These are phyloP conservation scores for Podospora pseudopauciseta DNA, from an alignment of 495 filamentous ascomycete genomes.

Conservation along the genomic window DNA sequence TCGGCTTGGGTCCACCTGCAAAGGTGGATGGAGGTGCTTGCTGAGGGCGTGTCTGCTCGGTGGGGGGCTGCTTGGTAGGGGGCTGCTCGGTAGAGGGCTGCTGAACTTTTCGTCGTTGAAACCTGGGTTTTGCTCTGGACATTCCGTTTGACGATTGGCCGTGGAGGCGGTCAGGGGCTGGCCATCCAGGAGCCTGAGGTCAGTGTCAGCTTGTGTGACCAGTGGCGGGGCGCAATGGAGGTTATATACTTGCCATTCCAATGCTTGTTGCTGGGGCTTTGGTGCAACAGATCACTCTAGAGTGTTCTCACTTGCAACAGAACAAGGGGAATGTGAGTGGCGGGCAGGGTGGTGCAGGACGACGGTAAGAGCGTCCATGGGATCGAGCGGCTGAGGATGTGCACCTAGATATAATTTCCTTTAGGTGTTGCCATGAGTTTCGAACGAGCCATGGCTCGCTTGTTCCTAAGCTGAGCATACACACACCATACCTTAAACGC, in stretches of 20 bases:
- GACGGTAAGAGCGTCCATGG: too few relatives aligned
- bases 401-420: too few relatives aligned
- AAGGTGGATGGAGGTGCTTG: not conserved
- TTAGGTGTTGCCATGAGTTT: too few relatives aligned
- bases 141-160: not conserved
- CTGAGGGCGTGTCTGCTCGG: not conserved
- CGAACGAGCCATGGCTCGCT: too few relatives aligned
- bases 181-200: constrained; percentile 2
- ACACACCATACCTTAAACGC: too few relatives aligned
- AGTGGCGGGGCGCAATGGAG: not conserved
- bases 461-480: too few relatives aligned
- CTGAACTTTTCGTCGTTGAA: not conserved
- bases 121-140: not conserved
- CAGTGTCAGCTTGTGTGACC: not conserved
- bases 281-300: not conserved
- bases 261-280: not conserved
- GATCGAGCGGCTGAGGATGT: too few relatives aligned
- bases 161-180: not conserved
- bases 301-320: too few relatives aligned
- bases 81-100: not conserved
- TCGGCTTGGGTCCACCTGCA: not conserved
- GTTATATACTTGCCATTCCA: not conserved
- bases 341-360: too few relatives aligned
- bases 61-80: not conserved
- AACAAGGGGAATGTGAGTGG: too few relatives aligned